Evolutionary conservation across 2,329 filamentous ascomycete genomes (phyloP), one percentile per base, ranked within the genome.

Genomic region (Fusarium mexicanum): DNA sequence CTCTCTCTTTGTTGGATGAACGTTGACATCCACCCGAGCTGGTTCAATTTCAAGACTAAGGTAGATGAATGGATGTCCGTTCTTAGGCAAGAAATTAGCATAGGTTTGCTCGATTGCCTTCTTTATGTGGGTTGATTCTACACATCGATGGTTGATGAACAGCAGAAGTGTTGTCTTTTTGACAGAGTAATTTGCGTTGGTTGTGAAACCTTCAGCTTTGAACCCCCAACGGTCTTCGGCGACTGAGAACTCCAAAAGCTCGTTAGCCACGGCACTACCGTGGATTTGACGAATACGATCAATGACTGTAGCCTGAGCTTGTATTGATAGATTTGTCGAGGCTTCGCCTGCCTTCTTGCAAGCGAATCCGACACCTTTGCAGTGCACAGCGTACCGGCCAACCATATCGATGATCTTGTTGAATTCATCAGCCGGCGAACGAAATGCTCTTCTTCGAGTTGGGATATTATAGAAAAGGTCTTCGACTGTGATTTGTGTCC

Each of bases 391-490:
- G 83, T 99, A 98, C 48, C 94, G 91, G 20, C 96, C 95, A 14
- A 98, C 93, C 80, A 98, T 91, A 80, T 99, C 96, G 33, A 98
- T 91, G 64, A 99, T 98, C 84, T 98, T 99, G 79, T 97, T 95
- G 85, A 97, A 98, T 81, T 99, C 97, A 79, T 99, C 96, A 43
- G 95, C 94, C 24, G 93, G 86, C 20, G 96, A 98, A 46, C 96
- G 91, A 79, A 99, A 99, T 17, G 97, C 96, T 74, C 91, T 91
- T 41, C 95, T 91, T 31, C 96, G 90, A 14, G 93, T 97, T 1
- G 95, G 95, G 2, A 98, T 91, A 78, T 98, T 99, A 86, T 98
- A 99, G 82, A 99, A 99, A 17, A 99, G 85, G 81, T 99, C 96
- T 80, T 99, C 96, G 22, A 99, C 95, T 1, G 94, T 95, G 78